Conservation (phyloP, 495 filamentous ascomycete genomes). For the Talaromyces borbonicus region DNA sequence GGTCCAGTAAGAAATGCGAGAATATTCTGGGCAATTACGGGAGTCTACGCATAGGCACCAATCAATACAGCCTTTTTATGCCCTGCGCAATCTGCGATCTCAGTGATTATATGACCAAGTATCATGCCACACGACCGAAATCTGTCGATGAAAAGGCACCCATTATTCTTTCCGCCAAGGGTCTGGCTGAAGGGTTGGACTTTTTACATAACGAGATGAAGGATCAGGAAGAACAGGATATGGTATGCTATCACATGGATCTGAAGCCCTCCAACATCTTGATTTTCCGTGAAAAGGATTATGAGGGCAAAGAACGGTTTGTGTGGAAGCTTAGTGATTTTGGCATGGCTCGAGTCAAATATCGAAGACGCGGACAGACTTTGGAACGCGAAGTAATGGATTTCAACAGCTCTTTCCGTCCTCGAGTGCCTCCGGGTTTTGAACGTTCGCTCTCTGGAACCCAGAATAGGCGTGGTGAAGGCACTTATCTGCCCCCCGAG, state of each 20-base stretch:
- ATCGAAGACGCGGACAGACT: conserved; percentile 9
- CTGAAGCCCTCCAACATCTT: conserved; percentile 28
- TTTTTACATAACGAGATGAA: conserved; percentile 27
- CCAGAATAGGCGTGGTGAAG: conserved; percentile 12
- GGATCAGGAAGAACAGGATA: conserved; percentile 11
- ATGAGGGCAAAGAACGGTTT: conserved; percentile 4
- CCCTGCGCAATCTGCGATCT: conserved; percentile 26
- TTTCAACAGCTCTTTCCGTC: conserved; percentile 4
- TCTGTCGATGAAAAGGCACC: conserved; percentile 13
- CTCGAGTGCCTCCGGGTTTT: background rate
- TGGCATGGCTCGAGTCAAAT: conserved; percentile 27
- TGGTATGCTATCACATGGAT: conserved; percentile 31
- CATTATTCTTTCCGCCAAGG: conserved; percentile 17
- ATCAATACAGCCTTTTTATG: conserved; percentile 29
- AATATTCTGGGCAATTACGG: conserved; percentile 26
- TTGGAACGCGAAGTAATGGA: conserved; percentile 7
- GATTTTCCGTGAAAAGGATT: conserved; percentile 17
- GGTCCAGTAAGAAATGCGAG: conserved; percentile 11
- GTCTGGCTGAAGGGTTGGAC: conserved; percentile 21
- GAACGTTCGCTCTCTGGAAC: conserved; percentile 15
- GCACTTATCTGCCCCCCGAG: conserved; percentile 26
- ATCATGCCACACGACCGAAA: conserved; percentile 2
- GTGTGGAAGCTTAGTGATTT: conserved; percentile 33
- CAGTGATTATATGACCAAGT: conserved; percentile 18
- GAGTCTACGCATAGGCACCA: conserved; percentile 17